phyloP scores from a whole-genome alignment of 495 filamentous ascomycete species.

The Aspergillus campestris region DNA sequence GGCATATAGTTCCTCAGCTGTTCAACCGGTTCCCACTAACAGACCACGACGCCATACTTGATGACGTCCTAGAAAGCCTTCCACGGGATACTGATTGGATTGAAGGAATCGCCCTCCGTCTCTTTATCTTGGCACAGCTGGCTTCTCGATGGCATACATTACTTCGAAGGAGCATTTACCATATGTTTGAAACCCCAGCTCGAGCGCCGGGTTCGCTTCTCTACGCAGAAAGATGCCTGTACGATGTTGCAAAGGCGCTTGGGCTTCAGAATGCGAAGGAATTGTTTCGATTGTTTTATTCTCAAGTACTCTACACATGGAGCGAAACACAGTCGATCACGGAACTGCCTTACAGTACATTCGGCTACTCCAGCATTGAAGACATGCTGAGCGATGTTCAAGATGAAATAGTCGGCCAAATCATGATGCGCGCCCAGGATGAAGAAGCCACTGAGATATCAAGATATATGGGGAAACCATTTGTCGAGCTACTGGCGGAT shows the following conservation, averaged over 20 bases:
- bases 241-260: conserved; percentile 54
- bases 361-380: conserved; percentile 61
- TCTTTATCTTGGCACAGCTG: conserved; percentile 65
- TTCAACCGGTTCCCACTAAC: conserved; percentile 73
- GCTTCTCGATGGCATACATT: conserved; percentile 75
- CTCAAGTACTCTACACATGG: conserved; percentile 94
- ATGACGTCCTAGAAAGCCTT: conserved; percentile 65
- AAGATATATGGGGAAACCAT: conserved; percentile 41
- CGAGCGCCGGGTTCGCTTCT: conserved; percentile 49
- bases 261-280: conserved; percentile 53
- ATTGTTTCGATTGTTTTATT: conserved; percentile 79
- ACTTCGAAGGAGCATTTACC: conserved; percentile 75
- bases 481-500: conserved; percentile 48
- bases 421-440: conserved; percentile 73
- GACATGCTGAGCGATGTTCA: conserved; percentile 66
- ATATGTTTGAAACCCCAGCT: conserved; percentile 83
- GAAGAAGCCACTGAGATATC: conserved; percentile 52
- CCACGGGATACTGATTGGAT: conserved; percentile 59
- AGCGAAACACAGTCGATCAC: conserved; percentile 53
- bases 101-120: conserved; percentile 80
- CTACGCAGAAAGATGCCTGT: conserved; percentile 65
- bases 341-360: conserved; percentile 71
- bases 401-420: conserved; percentile 72
- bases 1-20: conserved; percentile 56
- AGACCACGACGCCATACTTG: conserved; percentile 71